Evolutionary conservation across 495 filamentous ascomycete species (phyloP).

Genomic region (Xylaria bambusicola): DNA sequence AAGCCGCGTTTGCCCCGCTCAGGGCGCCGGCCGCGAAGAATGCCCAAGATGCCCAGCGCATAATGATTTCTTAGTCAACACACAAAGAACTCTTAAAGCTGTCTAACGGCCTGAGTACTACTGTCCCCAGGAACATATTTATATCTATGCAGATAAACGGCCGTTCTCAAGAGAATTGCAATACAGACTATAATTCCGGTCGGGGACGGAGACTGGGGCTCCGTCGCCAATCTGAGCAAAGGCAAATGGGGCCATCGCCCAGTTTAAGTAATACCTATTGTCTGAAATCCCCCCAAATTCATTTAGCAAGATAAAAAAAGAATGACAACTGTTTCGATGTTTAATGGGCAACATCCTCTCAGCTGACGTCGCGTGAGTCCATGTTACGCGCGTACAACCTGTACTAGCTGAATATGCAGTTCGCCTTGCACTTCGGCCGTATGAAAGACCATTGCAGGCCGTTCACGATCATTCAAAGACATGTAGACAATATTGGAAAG

Average conservation of each 20-base stretch:
- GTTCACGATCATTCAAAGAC: no score
- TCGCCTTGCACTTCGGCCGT: no score
- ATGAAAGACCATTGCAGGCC: no score
- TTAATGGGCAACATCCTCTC: not conserved
- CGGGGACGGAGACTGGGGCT: constrained; percentile 4
- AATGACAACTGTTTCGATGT: not conserved
- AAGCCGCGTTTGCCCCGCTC: constrained; percentile 15
- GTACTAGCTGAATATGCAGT: no score
- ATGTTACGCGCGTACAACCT: no score
- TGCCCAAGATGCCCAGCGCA: constrained; percentile 9
- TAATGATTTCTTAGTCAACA: not conserved
- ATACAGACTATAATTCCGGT: not conserved
- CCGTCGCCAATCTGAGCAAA: constrained; percentile 4
- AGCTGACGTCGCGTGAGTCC: no score
- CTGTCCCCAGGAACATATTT: not conserved
- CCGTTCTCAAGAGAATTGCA: not conserved
- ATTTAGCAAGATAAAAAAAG: not conserved
- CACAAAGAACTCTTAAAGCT: not conserved
- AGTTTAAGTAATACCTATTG: not conserved
- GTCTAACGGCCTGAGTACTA: not conserved
- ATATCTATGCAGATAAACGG: not conserved
- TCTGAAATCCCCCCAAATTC: not conserved
- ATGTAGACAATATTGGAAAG: no score
- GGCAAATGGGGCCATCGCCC: not conserved
- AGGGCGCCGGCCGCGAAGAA: not conserved